phyloP scores from a whole-genome alignment of 2,329 filamentous ascomycete species.

The Trichoderma lentiforme region DNA sequence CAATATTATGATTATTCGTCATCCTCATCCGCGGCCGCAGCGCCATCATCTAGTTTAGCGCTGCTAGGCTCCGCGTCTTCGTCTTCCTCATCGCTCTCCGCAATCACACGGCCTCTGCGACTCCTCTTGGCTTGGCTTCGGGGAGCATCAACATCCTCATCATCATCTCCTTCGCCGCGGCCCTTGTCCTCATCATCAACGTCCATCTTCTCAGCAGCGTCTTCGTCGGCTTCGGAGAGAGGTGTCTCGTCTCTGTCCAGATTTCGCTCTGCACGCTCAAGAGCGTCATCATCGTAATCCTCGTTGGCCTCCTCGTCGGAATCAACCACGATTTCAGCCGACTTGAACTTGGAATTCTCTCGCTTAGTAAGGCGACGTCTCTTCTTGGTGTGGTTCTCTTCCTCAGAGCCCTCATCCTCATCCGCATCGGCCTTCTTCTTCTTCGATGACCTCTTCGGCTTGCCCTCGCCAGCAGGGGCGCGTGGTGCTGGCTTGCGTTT shows the following conservation, averaged over 20 bases:
- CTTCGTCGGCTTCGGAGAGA: conserved; percentile 36
- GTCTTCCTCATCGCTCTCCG: conserved; percentile 54
- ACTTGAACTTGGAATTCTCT: conserved; percentile 70
- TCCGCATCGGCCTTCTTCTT: conserved; percentile 46
- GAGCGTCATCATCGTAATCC: conserved; percentile 40
- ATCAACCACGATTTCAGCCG: conserved; percentile 76
- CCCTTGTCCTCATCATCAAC: conserved; percentile 43
- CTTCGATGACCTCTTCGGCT: conserved; percentile 55
- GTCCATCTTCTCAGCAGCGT: conserved; percentile 49
- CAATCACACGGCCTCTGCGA: conserved; percentile 49
- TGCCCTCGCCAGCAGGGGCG: conserved; percentile 37
- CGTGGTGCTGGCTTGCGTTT: conserved; percentile 60
- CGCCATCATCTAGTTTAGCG: conserved; percentile 39
- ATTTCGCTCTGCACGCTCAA: conserved; percentile 45
- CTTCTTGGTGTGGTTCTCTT: conserved; percentile 55
- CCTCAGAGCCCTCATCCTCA: conserved; percentile 43
- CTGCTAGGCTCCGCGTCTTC: conserved; percentile 32
- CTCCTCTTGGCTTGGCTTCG: conserved; percentile 45
- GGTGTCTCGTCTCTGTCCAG: conserved; percentile 38
- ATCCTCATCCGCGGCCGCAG: conserved; percentile 26
- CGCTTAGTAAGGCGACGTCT: conserved; percentile 56
- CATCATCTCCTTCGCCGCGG: conserved; percentile 46
- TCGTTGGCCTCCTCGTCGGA: conserved; percentile 59
- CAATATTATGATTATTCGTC: conserved; percentile 18
- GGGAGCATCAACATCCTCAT: conserved; percentile 44